phyloP scores from a whole-genome alignment of 306 rosid species.

The Styphnolobium japonicum region DNA sequence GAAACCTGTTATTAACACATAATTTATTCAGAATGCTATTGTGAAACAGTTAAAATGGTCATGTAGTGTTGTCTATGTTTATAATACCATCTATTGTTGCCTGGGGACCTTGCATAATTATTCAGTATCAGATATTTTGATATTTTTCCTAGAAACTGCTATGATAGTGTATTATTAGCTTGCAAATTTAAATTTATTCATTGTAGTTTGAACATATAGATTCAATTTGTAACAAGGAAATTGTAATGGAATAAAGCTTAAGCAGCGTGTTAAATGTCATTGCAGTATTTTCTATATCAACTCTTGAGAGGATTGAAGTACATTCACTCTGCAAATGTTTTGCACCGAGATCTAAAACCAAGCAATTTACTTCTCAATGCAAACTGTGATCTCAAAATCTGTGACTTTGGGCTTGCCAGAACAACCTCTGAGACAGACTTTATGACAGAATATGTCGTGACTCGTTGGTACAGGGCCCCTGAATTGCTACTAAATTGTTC shows the following conservation, averaged over 20 bases:
- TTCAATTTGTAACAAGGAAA: not conserved
- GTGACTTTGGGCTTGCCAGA: slow-evolving; percentile 58
- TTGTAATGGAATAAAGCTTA: slow-evolving; percentile 14
- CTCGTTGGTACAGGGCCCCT: slow-evolving; percentile 61
- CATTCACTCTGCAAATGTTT: slow-evolving; percentile 51
- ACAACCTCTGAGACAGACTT: slow-evolving; percentile 55
- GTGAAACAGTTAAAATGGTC: not conserved
- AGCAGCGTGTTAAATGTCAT: not conserved
- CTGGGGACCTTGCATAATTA: not conserved
- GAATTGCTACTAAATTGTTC: slow-evolving; percentile 50
- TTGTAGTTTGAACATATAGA: not conserved
- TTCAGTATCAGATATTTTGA: not conserved
- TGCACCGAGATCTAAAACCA: slow-evolving; percentile 55
- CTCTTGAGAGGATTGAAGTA: slow-evolving; percentile 47
- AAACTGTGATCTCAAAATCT: slow-evolving; percentile 51
- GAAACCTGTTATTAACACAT: not conserved
- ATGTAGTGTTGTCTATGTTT: not conserved
- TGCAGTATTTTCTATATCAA: slow-evolving; percentile 46
- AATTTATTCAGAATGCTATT: not conserved
- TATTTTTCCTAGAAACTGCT: not conserved
- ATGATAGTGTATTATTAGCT: not conserved
- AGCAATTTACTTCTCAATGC: slow-evolving; percentile 60
- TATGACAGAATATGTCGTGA: slow-evolving; percentile 57
- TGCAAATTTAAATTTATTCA: not conserved
- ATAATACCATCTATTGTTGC: not conserved